A percentile compares a stretch with the other conserved stretches of the same genome.
Evolutionary conservation across 108 stramenopile genomes (phyloP).

Genomic region (Halocafeteria seosinensis): DNA sequence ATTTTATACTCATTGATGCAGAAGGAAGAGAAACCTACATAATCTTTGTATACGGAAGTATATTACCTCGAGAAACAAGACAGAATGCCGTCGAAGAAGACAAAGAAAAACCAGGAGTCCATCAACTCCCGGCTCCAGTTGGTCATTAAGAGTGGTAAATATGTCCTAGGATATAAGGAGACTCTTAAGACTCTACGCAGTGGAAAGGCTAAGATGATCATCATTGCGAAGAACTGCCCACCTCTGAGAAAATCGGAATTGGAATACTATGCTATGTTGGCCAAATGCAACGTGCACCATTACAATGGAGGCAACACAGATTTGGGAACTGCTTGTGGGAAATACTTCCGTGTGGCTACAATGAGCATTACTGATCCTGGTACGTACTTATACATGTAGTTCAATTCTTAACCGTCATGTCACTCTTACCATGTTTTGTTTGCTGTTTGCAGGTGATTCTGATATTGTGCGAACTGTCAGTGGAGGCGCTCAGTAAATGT

Average conservation of each 20-base stretch:
- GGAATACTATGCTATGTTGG: slow-evolving; percentile 95
- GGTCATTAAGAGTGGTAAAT: slow-evolving; percentile 96
- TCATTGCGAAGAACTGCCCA: slow-evolving; percentile 89
- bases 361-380: slow-evolving; percentile 67
- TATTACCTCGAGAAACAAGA: too few relatives aligned
- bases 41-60: too few relatives aligned
- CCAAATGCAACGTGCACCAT: slow-evolving; percentile 82
- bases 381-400: too few relatives aligned
- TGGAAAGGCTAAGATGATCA: slow-evolving; percentile 76
- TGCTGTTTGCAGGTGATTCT: too few relatives aligned
- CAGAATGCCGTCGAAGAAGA: not conserved
- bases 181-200: slow-evolving; percentile 75
- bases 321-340: slow-evolving; percentile 90
- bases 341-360: slow-evolving; percentile 84
- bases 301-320: slow-evolving; percentile 85
- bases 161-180: slow-evolving; percentile 81
- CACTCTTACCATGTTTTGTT: too few relatives aligned
- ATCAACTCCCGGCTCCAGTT: slow-evolving; percentile 97
- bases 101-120: slow-evolving; percentile 60
- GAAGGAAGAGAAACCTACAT: too few relatives aligned
- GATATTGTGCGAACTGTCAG: slow-evolving; percentile 19
- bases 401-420: too few relatives aligned
- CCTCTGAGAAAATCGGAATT: slow-evolving; percentile 90
- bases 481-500: too few relatives aligned
- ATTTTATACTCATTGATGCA: too few relatives aligned